Conservation (phyloP, 805 yeast species). For the Nakazawaea wyomingensis region DNA sequence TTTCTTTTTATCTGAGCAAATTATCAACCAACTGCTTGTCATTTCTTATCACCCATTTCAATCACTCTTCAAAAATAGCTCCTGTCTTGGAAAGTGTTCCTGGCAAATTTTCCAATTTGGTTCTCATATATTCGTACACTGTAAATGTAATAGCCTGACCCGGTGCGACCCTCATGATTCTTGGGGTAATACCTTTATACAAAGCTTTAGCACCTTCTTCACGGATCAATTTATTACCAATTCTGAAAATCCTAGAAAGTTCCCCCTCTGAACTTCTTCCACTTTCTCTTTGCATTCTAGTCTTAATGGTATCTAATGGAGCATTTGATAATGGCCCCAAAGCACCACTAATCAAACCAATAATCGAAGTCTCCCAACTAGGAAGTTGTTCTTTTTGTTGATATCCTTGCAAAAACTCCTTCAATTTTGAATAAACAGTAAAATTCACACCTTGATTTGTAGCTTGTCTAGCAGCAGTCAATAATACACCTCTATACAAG, state of each 20-base stretch:
- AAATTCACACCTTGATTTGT: slow-evolving; percentile 98
- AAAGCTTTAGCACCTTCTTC: slow-evolving; percentile 88
- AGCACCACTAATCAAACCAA: slow-evolving; percentile 93
- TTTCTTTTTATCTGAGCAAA: no score
- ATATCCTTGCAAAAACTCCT: slow-evolving; percentile 59
- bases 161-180: slow-evolving; percentile 99
- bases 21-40: no score
- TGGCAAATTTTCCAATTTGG: slow-evolving; percentile 42
- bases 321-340: slow-evolving; percentile 97
- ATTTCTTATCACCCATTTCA: no score
- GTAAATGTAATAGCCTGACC: slow-evolving; percentile 99
- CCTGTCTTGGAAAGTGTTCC: slow-evolving; percentile 18
- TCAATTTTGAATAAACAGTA: slow-evolving; percentile 86
- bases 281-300: slow-evolving; percentile 90
- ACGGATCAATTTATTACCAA: slow-evolving; percentile 72
- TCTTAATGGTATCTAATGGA: slow-evolving; percentile 94
- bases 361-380: slow-evolving; percentile 87
- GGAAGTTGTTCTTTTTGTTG: slow-evolving; percentile 63
- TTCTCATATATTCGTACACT: slow-evolving; percentile 85
- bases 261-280: slow-evolving; percentile 62
- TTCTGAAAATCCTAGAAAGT: slow-evolving; percentile 70
- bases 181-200: slow-evolving; percentile 96
- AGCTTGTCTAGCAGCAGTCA: slow-evolving; percentile 97
- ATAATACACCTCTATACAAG: slow-evolving; percentile 87
- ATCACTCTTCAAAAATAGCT: slow-evolving; percentile 11